phyloP scores from a whole-genome alignment of 2,329 filamentous ascomycete genomes.

The Pezicula carpinea region DNA sequence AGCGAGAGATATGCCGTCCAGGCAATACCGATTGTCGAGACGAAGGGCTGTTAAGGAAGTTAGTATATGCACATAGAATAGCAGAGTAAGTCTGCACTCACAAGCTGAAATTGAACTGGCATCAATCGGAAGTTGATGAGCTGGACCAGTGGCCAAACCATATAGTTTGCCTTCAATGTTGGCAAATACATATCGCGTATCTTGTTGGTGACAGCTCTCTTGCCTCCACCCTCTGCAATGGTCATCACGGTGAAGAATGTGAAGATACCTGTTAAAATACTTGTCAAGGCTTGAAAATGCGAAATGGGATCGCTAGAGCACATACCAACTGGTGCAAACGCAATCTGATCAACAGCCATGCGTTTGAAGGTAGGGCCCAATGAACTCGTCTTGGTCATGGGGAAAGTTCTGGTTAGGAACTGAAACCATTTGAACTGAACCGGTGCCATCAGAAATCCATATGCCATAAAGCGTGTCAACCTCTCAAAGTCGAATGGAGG shows the following conservation, averaged over 20 bases:
- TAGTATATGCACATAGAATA: neutral
- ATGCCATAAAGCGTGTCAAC: conserved; percentile 91
- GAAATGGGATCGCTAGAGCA: conserved; percentile 5
- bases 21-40: conserved; percentile 90
- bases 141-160: conserved; percentile 94
- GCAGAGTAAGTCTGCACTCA: conserved; percentile 44
- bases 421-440: conserved; percentile 95
- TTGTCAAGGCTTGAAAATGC: neutral
- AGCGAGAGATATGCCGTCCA: conserved; percentile 97
- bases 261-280: conserved; percentile 55
- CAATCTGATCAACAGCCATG: conserved; percentile 85
- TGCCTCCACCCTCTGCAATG: conserved; percentile 84
- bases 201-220: conserved; percentile 74
- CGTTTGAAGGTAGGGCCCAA: conserved; percentile 80
- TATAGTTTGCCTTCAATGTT: conserved; percentile 90
- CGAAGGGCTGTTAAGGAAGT: conserved; percentile 67
- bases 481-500: conserved; percentile 95
- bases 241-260: conserved; percentile 97
- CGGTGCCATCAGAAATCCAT: conserved; percentile 94
- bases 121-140: conserved; percentile 95
- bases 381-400: conserved; percentile 71
- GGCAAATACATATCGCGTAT: conserved; percentile 91
- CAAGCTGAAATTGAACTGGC: conserved; percentile 93
- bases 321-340: conserved; percentile 84
- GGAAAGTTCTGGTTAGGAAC: conserved; percentile 77